phyloP scores from a whole-genome alignment of 495 filamentous ascomycete genomes.

The Aspergillus ellipticus region DNA sequence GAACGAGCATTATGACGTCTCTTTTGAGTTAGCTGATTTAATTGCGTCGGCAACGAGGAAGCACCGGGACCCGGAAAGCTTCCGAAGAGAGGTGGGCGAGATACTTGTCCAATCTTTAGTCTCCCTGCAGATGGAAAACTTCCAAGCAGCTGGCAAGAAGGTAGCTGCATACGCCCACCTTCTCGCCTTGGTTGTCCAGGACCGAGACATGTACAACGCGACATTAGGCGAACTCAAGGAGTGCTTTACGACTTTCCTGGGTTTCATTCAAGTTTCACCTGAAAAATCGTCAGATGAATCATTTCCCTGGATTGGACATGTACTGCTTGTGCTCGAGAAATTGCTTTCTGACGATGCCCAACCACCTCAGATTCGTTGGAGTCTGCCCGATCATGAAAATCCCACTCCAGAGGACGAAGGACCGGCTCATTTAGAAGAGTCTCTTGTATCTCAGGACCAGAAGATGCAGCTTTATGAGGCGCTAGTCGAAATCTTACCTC shows the following conservation, averaged over 20 bases:
- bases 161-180: conserved; percentile 93
- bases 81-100: conserved; percentile 71
- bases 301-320: conserved; percentile 87
- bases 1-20: conserved; percentile 79
- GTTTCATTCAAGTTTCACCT: conserved; percentile 69
- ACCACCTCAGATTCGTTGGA: conserved; percentile 72
- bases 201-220: conserved; percentile 73
- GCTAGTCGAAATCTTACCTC: conserved; percentile 76
- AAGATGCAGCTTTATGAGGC: conserved; percentile 67
- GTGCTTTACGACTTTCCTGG: conserved; percentile 69
- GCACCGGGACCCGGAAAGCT: conserved; percentile 55
- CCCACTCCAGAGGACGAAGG: conserved; percentile 39
- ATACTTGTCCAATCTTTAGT: conserved; percentile 84
- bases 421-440: conserved; percentile 55
- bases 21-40: conserved; percentile 86
- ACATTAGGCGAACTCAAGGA: conserved; percentile 72
- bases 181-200: conserved; percentile 80
- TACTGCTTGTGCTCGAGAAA: conserved; percentile 86
- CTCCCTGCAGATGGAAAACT: conserved; percentile 72
- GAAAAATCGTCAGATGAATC: conserved; percentile 66
- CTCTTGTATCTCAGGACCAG: conserved; percentile 61
- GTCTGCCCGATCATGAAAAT: conserved; percentile 56
- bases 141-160: conserved; percentile 68
- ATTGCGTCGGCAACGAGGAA: conserved; percentile 74
- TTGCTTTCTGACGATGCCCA: conserved; percentile 83